Percentiles rank a stretch among this genome's conserved stretches.
phyloP scores from a whole-genome alignment of 176 grass and related monocot species.

The Carex cristatella region DNA sequence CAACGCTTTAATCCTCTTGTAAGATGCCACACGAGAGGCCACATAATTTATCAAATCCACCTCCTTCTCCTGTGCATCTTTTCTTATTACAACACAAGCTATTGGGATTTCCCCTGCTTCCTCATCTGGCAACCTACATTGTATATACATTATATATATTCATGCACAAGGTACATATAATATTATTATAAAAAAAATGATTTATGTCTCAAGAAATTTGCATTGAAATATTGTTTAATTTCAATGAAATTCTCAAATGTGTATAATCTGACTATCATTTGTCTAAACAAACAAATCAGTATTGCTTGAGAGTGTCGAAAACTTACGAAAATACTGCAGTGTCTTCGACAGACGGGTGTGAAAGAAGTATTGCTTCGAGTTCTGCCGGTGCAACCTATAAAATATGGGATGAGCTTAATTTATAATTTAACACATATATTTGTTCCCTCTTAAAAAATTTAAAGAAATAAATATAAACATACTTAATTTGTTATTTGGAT shows the following conservation, averaged over 20 bases:
- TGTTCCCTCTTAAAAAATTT: neutral
- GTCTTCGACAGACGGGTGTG: constrained; percentile 61
- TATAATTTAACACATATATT: neutral
- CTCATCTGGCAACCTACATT: constrained; percentile 62
- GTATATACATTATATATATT: neutral
- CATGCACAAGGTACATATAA: neutral
- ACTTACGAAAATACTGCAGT: constrained; percentile 71
- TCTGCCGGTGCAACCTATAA: constrained; percentile 73
- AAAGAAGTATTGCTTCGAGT: constrained; percentile 75
- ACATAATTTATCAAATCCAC: constrained; percentile 58
- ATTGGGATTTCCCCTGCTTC: constrained; percentile 82
- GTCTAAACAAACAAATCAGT: neutral
- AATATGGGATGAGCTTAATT: neutral
- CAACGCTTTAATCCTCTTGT: constrained; percentile 64
- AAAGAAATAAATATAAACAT: neutral
- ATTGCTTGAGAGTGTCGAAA: neutral
- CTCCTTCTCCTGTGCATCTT: constrained; percentile 38
- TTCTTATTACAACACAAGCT: constrained; percentile 57
- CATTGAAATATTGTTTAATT: neutral
- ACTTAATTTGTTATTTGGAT: neutral
- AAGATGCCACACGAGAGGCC: constrained; percentile 51
- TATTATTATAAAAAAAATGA: neutral
- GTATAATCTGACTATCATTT: neutral
- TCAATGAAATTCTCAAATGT: neutral
- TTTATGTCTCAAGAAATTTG: neutral